Base-by-base conservation (phyloP, 2,329 filamentous ascomycete genomes). In the Trichoderma lentiforme region DNA sequence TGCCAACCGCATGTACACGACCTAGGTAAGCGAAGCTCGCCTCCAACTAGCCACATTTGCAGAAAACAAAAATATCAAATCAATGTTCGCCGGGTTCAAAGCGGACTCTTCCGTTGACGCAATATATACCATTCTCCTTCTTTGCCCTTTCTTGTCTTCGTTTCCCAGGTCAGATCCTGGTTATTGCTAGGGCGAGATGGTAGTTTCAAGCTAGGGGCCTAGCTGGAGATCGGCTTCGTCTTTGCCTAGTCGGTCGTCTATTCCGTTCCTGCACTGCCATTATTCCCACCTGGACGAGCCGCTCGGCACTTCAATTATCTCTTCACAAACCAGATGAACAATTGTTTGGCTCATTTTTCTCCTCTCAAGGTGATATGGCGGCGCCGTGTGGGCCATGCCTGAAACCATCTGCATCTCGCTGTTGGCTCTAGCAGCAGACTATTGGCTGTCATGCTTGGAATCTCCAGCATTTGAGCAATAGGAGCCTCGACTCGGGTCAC, bases 201-300 rank as follows among this genome's bases (percentile, higher is more conserved):
- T 56, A 66, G 43, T 32, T 56, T 51, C 43, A 36, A 66, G 43
- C 43, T 51, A 51, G 43, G 2, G n/a, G 15, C n/a, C 47, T 57
- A 56, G 28, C 43, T n/a, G 15, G 53, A 15, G 65, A 68, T 47
- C 95, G 75, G 98, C 92, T 53, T 95, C 95, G 73, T 98, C 97
- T 51, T 94, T 87, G 60, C 93, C 94, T 32, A 68, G 66, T 34
- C n/a, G 36, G 66, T 60, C 36, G 34, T 34, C 30, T 61, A 30
- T 69, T 69, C 66, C 66, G 66, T 34, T 18, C 28, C n/a, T 39
- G 34, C 21, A 32, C n/a, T n/a, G 26, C 26, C 24, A 15, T 39
- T 28, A 43, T 68, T 56, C 30, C 21, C 47, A 14, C 34, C 36
- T 5, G 24, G 34, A n/a, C n/a, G 30, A 58, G 36, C 65, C 53